phyloP scores from a whole-genome alignment of 2,329 filamentous ascomycete genomes.

The Helotiales sp. region DNA sequence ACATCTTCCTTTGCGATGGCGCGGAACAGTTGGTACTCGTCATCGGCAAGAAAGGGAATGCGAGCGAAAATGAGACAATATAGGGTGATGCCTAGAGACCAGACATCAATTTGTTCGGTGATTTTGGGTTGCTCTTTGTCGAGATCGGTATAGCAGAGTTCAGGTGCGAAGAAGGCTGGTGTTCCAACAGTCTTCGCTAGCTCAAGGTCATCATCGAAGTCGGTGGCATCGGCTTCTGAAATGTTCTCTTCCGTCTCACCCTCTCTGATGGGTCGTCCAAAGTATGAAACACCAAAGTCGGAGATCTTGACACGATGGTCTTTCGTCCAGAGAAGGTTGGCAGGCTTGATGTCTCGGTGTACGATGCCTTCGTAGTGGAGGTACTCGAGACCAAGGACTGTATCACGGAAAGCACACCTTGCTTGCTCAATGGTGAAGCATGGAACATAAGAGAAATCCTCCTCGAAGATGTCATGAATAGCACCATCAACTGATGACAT shows the following conservation, averaged over 20 bases:
- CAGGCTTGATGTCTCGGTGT: conserved; percentile 83
- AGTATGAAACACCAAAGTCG: conserved; percentile 97
- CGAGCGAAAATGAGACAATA: conserved; percentile 95
- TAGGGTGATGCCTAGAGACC: conserved; percentile 93
- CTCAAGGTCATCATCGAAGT: conserved; percentile 90
- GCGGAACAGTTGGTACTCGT: conserved; percentile 88
- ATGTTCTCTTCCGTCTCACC: conserved; percentile 74
- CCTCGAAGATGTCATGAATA: conserved; percentile 68
- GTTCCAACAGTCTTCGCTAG: conserved; percentile 98
- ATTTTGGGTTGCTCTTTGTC: conserved; percentile 71
- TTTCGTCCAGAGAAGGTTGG: conserved; percentile 85
- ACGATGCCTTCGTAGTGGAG: conserved; percentile 85
- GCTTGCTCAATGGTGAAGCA: conserved; percentile 86
- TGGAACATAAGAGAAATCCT: conserved; percentile 91
- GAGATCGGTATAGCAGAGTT: conserved; percentile 86
- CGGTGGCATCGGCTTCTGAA: conserved; percentile 79
- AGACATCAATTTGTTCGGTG: conserved; percentile 93
- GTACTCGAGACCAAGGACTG: conserved; percentile 89
- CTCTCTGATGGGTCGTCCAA: conserved; percentile 83
- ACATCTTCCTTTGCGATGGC: conserved; percentile 92
- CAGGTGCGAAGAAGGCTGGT: conserved; percentile 94
- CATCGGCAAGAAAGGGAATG: conserved; percentile 88
- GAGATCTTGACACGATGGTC: conserved; percentile 94
- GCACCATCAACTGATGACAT: conserved; percentile 66
- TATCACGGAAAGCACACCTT: conserved; percentile 85